These are phyloP conservation scores for Chlorella sp. DNA, from an alignment of 139 green algal genomes.

Conservation along the genomic window DNA sequence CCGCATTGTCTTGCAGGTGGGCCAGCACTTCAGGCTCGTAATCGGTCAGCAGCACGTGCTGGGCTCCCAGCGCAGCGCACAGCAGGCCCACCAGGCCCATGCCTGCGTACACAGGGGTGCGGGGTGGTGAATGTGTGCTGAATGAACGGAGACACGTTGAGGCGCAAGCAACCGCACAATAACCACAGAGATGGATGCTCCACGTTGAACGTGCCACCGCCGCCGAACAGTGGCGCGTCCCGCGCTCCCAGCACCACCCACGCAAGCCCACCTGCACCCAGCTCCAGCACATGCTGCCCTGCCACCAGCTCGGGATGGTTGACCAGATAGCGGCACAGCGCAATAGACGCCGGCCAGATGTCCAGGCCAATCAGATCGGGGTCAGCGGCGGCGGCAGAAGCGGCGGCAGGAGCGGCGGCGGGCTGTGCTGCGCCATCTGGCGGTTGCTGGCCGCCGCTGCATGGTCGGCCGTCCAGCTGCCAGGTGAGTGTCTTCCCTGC, in stretches of 20 bases:
- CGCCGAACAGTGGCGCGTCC: no score
- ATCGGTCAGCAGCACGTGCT: slow-evolving; percentile 26
- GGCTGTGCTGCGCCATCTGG: neutral
- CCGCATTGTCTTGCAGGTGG: neutral
- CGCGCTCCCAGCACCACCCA: no score
- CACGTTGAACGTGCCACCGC: no score
- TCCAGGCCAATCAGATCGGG: slow-evolving; percentile 36
- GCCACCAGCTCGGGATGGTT: slow-evolving; percentile 7
- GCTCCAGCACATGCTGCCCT: slow-evolving; percentile 14
- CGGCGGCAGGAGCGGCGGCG: neutral
- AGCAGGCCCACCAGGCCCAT: slow-evolving; percentile 33
- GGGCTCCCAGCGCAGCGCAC: neutral
- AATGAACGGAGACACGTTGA: no score
- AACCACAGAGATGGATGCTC: no score
- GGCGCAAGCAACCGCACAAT: no score
- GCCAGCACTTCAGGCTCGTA: slow-evolving; percentile 17
- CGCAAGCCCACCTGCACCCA: slow-evolving; percentile 14
- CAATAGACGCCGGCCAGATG: slow-evolving; percentile 35
- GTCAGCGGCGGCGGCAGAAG: no score
- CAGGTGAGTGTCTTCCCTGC: neutral
- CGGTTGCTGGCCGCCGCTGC: neutral
- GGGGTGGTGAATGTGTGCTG: no score
- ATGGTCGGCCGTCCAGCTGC: neutral
- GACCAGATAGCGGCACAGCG: slow-evolving; percentile 29
- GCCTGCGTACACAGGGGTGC: slow-evolving; percentile 1